Evolutionary conservation across 805 yeast genomes (phyloP), one percentile per base, ranked within the genome.

Genomic region (Kodamaea kakaduensis): DNA sequence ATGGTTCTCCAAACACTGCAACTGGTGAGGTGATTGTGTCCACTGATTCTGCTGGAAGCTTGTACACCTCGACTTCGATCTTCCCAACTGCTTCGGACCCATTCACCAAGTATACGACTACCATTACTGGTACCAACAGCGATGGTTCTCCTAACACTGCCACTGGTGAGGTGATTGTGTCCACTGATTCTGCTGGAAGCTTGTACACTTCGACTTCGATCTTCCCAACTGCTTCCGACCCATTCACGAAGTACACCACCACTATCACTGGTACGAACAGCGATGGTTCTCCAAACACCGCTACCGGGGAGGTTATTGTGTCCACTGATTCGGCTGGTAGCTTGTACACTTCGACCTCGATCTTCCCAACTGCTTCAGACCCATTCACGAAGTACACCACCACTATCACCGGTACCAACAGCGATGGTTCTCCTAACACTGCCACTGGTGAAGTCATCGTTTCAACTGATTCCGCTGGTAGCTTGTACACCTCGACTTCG

Each of bases 361-460:
- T 25, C 9, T 24, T 32, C 29, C 29, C 34, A 20, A 16, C 17
- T 17, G 12, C 33, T 14, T 9, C 20, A 13, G 14, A 22, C 7
- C 17, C 36, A 13, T n/a, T 34, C 47, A 33, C 38, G 5, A 41
- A 37, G 6, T 49, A 43, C 43, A 47, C 51, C 24, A 47, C 53
- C 13, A 47, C 50, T 14, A 38, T 43, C 26, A 32, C 37, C 12
- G 38, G 44, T 12, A 42, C 50, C 13, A 35, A 37, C 29, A 16
- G 44, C 5, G 42, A 34, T 38, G 52, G 52, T 8, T 13, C 37
- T 13, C 16, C 28, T 1, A 20, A 37, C 1, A 51, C 54, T 4
- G 47, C 42, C n/a, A 38, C 51, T 10, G 53, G 49, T 22, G 47
- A 32, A n/a, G 49, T 45, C n/a, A 28, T 46, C 33, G 50, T 46